Evolutionary conservation across 176 grass and related monocot genomes (phyloP).

Genomic region (Phoenix roebelenii): DNA sequence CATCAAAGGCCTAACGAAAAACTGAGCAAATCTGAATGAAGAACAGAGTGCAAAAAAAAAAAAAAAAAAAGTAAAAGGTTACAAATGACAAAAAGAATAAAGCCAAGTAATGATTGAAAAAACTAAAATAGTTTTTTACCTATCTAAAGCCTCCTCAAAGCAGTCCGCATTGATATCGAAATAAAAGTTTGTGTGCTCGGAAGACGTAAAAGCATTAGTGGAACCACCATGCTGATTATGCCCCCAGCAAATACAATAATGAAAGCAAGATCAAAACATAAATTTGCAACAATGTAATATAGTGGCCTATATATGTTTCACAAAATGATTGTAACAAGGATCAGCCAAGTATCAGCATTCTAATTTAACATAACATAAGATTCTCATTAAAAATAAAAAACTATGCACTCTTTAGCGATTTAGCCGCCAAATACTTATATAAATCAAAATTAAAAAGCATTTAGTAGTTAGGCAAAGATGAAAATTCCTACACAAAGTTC

Average conservation of each 20-base stretch:
- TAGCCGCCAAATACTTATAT: too few relatives aligned
- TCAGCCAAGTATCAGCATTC: too few relatives aligned
- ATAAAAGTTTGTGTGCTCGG: conserved; percentile 72
- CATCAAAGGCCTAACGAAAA: conserved; percentile 96
- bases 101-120: not conserved
- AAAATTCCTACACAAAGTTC: too few relatives aligned
- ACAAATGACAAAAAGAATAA: not conserved
- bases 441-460: too few relatives aligned
- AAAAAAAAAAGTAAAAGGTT: conserved; percentile 5
- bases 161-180: conserved; percentile 87
- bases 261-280: not conserved
- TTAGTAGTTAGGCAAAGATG: too few relatives aligned
- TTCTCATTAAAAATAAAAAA: too few relatives aligned
- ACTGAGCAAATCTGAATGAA: conserved; percentile 77
- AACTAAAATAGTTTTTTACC: conserved; percentile 30
- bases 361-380: too few relatives aligned
- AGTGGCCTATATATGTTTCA: too few relatives aligned
- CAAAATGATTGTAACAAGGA: too few relatives aligned
- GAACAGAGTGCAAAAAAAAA: conserved; percentile 8
- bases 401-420: too few relatives aligned
- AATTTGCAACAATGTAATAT: not conserved
- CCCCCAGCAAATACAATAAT: conserved; percentile 25
- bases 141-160: conserved; percentile 82
- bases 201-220: conserved; percentile 78
- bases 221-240: conserved; percentile 78